Base-by-base conservation (phyloP, 1,284 basidiomycete species). In the Melampsora medusae region DNA sequence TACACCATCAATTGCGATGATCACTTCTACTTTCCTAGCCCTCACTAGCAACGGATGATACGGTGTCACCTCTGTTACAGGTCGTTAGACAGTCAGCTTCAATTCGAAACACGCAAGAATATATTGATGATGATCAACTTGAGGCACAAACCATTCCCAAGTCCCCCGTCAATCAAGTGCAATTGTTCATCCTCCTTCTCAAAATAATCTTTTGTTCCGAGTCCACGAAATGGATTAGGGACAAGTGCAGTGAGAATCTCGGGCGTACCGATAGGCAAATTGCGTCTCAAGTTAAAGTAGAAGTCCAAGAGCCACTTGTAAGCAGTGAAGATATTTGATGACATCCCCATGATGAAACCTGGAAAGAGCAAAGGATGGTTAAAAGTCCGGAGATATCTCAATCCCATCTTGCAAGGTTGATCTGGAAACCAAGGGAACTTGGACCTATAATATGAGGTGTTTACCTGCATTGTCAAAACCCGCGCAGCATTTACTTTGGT, bases 1-100 rank as follows among this genome's bases (percentile, higher is more conserved):
- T 68, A 75, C 72, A 49, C 72, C 72, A 61, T 75, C 72, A 22
- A 75, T 31, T 35, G 72, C 72, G 60, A 75, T 46, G 22, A 75
- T 75, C 4, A 67, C 56, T 28, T 75, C 72, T 6, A 67, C 72
- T 22, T 67, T 35, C 17, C 65, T 48, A n/a, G 65, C 64, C 25
- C 28, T 22, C 17, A 75, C 65, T 38, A 75, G 19, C 33, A 75
- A 61, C 4, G 72, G 72, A 31, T 31, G 64, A 53, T 67, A 75
- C 17, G 72, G 65, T 31, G 65, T 75, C 12, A 75, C 65, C 66
- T 75, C 72, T 73, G 61, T 25, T 33, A 42, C n/a, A 42, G 42
- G 14, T 38, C 3, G 6, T 31, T 59, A 10, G 10, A 16, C 9
- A 46, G 12, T 19, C 19, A 65, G 50, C 46, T n/a, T 65, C 22